Conservation (phyloP, 2,329 filamentous ascomycete species). For the Coniochaeta sp. region DNA sequence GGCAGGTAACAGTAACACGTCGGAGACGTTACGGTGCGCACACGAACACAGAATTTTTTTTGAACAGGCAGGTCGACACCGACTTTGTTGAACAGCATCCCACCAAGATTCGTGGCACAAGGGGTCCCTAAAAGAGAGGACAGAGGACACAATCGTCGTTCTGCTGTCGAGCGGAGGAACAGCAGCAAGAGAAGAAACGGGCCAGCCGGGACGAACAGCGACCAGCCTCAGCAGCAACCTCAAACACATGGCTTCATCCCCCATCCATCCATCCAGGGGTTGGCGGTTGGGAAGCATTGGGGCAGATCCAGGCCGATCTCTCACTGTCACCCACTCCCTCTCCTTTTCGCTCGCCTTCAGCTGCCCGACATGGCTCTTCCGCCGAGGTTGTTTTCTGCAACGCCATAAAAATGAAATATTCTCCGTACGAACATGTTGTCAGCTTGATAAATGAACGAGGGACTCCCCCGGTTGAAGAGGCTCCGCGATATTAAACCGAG, state of each 20-base stretch:
- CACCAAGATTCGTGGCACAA: background rate
- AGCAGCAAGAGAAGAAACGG: too few species aligned
- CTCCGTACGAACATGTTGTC: too few species aligned
- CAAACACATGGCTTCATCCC: background rate
- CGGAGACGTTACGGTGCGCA: background rate
- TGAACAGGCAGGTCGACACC: background rate
- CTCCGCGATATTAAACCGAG: background rate
- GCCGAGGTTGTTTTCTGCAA: background rate
- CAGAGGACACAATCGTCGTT: background rate
- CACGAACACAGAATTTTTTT: background rate
- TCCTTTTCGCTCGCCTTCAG: background rate
- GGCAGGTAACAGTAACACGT: background rate
- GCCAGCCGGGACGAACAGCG: background rate
- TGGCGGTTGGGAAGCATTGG: background rate
- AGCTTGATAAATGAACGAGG: background rate
- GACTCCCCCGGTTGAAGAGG: background rate
- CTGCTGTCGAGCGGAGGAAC: background rate
- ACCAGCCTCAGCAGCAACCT: background rate
- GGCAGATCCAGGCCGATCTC: background rate
- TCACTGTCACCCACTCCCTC: too few species aligned
- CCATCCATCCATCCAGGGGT: too few species aligned
- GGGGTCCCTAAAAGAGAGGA: background rate
- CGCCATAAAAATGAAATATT: too few species aligned
- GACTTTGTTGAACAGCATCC: background rate
- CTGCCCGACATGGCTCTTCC: background rate